Evolutionary conservation across 495 filamentous ascomycete species (phyloP).

Genomic region (Trichoderma gamsii): DNA sequence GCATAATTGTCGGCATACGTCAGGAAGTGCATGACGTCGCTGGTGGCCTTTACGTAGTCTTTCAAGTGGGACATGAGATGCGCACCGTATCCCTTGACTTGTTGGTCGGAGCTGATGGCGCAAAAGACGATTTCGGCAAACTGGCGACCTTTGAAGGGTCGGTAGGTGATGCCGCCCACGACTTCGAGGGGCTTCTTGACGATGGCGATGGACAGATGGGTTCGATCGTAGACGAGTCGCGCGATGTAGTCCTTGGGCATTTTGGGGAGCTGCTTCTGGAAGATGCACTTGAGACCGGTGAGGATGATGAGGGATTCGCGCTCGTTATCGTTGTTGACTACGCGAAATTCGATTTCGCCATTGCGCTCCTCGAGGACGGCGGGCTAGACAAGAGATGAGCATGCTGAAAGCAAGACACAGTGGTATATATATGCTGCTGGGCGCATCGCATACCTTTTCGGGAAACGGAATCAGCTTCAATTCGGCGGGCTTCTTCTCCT

Average conservation of each 20-base stretch:
- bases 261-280: slow-evolving; percentile 96
- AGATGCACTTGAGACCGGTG: slow-evolving; percentile 94
- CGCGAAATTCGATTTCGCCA: slow-evolving; percentile 94
- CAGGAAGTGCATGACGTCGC: slow-evolving; percentile 95
- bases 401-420: neutral
- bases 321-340: slow-evolving; percentile 92
- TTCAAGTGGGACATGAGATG: slow-evolving; percentile 98
- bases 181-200: slow-evolving; percentile 94
- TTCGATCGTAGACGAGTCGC: slow-evolving; percentile 91
- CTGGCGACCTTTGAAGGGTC: slow-evolving; percentile 84
- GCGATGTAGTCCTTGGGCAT: slow-evolving; percentile 99
- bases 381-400: slow-evolving; percentile 43
- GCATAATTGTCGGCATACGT: slow-evolving; percentile 99
- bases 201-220: slow-evolving; percentile 93
- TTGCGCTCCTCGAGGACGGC: slow-evolving; percentile 91
- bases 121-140: slow-evolving; percentile 99
- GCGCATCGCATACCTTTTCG: slow-evolving; percentile 58
- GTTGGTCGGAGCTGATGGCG: slow-evolving; percentile 94
- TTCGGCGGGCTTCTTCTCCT: slow-evolving; percentile 43
- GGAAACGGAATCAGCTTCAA: slow-evolving; percentile 65
- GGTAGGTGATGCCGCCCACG: slow-evolving; percentile 93
- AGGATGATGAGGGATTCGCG: slow-evolving; percentile 89
- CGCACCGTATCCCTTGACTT: slow-evolving; percentile 97
- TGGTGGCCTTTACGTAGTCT: slow-evolving; percentile 97
- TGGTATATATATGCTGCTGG: neutral